Evolutionary conservation across 345 rosid species (phyloP).

Genomic region (Citrus australasica): DNA sequence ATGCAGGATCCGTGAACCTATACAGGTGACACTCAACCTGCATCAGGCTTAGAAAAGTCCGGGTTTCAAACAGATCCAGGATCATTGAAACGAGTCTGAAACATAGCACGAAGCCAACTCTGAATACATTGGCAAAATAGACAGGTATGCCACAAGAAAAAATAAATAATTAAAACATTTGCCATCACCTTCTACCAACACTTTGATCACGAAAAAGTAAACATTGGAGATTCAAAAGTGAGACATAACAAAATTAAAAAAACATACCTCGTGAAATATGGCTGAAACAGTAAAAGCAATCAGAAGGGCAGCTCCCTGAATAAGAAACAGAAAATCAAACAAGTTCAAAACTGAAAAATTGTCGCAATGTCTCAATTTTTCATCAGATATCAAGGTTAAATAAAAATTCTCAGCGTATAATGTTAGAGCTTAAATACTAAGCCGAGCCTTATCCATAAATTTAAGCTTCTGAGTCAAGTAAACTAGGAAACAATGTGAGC

Average conservation of each 20-base stretch:
- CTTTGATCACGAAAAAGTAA: not conserved
- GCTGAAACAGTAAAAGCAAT: constrained; percentile 87
- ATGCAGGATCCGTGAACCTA: not conserved
- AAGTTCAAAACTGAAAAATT: not conserved
- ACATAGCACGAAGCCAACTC: not conserved
- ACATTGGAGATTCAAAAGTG: not conserved
- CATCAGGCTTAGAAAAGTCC: not conserved
- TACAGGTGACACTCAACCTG: not conserved
- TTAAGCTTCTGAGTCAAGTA: not conserved
- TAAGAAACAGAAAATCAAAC: constrained; percentile 3
- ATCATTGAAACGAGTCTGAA: not conserved
- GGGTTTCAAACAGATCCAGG: not conserved
- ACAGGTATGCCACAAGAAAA: not conserved
- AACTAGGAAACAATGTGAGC: not conserved
- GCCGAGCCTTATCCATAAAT: not conserved
- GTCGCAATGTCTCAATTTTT: not conserved
- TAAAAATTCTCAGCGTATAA: not conserved
- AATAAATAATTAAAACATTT: not conserved
- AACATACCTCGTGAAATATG: constrained; percentile 85
- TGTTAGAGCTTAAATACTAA: not conserved
- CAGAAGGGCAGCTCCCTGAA: constrained; percentile 68
- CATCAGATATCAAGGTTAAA: not conserved
- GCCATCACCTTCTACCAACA: not conserved
- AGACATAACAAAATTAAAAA: not conserved
- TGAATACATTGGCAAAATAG: not conserved